Base-by-base conservation (phyloP, 192 early-diverging fungal species). In the Ambispora gerdemannii region DNA sequence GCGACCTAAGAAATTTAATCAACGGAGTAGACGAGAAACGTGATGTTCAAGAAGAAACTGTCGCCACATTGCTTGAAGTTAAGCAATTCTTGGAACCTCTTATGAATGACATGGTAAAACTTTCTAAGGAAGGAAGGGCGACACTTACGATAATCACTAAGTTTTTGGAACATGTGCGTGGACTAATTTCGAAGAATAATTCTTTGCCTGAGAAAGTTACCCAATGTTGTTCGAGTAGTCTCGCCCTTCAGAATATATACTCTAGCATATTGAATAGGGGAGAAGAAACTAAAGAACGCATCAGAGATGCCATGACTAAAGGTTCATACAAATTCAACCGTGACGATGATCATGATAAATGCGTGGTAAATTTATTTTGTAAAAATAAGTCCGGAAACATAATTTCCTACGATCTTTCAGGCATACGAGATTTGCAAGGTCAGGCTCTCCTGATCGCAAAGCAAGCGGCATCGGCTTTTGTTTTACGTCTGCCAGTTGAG, bases 1-100 rank as follows among this genome's bases (percentile, higher is more conserved):
- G 68, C 34, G 65, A 67, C 13, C 22, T 73, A 4, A 68, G 69
- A 49, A 68, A 73, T 66, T 55, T 65, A 32, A 68, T 73, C 60
- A 73, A 73, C 34, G 36, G 36, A 8, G 72, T 68, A 49, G 72
- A 73, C 27, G 72, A 73, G 2, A 25, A 55, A 24, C 49, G 66
- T 7, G 72, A 73, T 47, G 66, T 34, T n/a, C 59, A 62, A 3
- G 70, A 71, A 13, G 34, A 71, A 11, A 71, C 59, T 2, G 60
- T 64, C n/a, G 28, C 70, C 13, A 32, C 70, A 0, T 35, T 71
- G n/a, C 36, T 71, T 7, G 64, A 71, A 71, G 58, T 71, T n/a
- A 33, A 62, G 7, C 63, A 62, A 50, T n/a, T 67, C 10, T 61
- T 71, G 32, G 17, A 25, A 22, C 70, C 58, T n/a, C 22, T 71